Conservation (phyloP, 352 stramenopile genomes). For the Discostella stelligera region DNA sequence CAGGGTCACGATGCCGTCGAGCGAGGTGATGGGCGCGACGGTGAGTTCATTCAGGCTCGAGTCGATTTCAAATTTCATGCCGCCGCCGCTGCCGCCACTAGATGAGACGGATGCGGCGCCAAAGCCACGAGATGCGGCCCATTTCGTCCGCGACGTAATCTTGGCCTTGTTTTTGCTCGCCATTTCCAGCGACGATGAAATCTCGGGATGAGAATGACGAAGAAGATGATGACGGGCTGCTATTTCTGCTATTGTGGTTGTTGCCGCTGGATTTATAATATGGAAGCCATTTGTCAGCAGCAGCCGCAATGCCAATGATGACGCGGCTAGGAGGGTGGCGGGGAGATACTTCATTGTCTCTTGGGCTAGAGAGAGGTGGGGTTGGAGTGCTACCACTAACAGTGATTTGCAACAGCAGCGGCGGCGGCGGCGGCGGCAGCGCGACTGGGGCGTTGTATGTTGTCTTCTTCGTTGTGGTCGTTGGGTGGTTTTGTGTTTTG, state of each 20-base stretch:
- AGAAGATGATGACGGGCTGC: background rate
- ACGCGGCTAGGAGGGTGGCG: background rate
- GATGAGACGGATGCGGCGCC: background rate
- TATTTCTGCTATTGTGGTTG: background rate
- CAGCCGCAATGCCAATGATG: background rate
- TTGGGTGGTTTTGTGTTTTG: too few relatives aligned
- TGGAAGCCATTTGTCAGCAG: background rate
- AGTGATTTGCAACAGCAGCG: background rate
- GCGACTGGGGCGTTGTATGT: too few relatives aligned
- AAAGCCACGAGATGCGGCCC: constrained; percentile 46
- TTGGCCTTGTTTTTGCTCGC: constrained; percentile 49
- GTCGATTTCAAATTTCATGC: constrained; percentile 41
- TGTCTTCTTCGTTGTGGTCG: too few relatives aligned
- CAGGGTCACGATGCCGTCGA: constrained; percentile 82
- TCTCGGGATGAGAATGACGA: background rate
- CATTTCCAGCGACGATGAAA: constrained; percentile 4
- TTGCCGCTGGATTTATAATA: background rate
- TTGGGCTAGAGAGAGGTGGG: background rate
- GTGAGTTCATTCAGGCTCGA: constrained; percentile 60
- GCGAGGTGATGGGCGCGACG: constrained; percentile 66
- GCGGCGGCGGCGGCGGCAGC: too few relatives aligned
- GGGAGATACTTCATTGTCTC: constrained; percentile 16
- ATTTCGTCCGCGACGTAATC: constrained; percentile 52
- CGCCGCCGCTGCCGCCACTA: background rate
- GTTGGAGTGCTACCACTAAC: too few relatives aligned